phyloP scores from a whole-genome alignment of 495 filamentous ascomycete species.

The Tuber calosporum region DNA sequence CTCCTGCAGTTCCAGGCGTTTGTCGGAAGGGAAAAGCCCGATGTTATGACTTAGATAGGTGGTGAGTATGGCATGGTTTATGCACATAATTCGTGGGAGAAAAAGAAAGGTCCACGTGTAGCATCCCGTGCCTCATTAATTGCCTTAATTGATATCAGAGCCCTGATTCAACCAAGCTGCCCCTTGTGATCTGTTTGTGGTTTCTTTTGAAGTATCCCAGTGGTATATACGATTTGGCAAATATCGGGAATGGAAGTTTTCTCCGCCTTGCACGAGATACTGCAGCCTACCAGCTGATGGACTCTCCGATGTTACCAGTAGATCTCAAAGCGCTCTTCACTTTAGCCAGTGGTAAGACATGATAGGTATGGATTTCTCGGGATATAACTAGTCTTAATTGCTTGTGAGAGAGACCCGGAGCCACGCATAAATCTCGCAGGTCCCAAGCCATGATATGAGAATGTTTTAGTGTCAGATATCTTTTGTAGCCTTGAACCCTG shows the following conservation, averaged over 20 bases:
- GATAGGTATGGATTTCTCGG: not conserved
- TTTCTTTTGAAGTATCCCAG: not conserved
- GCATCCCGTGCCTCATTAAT: not conserved
- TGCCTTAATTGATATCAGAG: not conserved
- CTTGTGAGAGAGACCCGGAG: not conserved
- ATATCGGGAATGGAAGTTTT: not conserved
- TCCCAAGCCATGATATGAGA: not conserved
- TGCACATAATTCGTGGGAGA: not conserved
- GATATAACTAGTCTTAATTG: not conserved
- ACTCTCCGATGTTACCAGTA: not conserved
- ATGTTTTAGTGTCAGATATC: not conserved
- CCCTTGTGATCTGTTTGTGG: not conserved
- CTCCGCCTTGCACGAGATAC: not conserved
- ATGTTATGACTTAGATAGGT: conserved; percentile 73
- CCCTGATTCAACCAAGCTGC: not conserved
- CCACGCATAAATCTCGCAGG: not conserved
- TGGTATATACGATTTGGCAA: not conserved
- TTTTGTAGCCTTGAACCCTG: not conserved
- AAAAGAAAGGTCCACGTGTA: not conserved
- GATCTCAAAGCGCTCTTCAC: not conserved
- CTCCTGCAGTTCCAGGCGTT: conserved; percentile 85
- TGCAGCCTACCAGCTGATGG: not conserved
- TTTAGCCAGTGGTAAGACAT: not conserved
- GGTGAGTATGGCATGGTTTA: not conserved
- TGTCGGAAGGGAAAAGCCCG: conserved; percentile 80